These are phyloP conservation scores for Neofusicoccum laricinum DNA, from an alignment of 2,329 filamentous ascomycete genomes.

Conservation along the genomic window DNA sequence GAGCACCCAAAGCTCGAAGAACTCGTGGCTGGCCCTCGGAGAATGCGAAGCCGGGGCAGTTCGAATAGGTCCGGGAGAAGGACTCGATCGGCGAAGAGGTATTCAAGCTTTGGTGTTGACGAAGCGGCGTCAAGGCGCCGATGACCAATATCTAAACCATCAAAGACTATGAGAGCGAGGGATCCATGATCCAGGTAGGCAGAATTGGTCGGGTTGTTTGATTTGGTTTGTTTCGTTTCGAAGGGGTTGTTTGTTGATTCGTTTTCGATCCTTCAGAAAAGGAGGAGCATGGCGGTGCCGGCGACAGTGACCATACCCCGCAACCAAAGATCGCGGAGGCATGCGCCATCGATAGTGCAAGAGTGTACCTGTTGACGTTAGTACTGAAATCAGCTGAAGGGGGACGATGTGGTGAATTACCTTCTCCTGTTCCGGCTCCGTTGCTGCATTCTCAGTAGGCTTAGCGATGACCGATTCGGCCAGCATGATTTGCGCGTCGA, in stretches of 20 bases:
- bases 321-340: constrained; percentile 13
- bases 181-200: neutral
- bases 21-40: too few relatives aligned
- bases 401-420: neutral
- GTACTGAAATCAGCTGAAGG: neutral
- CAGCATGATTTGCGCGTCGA: constrained; percentile 1
- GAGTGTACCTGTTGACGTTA: neutral
- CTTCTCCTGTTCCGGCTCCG: neutral
- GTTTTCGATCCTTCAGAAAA: constrained; percentile 10
- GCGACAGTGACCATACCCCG: constrained; percentile 2
- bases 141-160: too few relatives aligned
- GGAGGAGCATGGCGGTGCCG: constrained; percentile 2
- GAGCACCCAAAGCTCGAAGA: too few relatives aligned
- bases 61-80: too few relatives aligned
- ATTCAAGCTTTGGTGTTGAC: too few relatives aligned
- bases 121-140: too few relatives aligned
- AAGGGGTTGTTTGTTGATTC: neutral
- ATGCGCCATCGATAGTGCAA: constrained; percentile 15
- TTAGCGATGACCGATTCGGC: neutral
- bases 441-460: neutral
- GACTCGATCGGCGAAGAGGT: too few relatives aligned
- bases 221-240: neutral
- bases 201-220: neutral
- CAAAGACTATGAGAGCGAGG: neutral
- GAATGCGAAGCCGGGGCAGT: too few relatives aligned